These are phyloP conservation scores for Zygoascus hellenicus DNA, from an alignment of 1,139 yeast genomes.

Conservation along the genomic window DNA sequence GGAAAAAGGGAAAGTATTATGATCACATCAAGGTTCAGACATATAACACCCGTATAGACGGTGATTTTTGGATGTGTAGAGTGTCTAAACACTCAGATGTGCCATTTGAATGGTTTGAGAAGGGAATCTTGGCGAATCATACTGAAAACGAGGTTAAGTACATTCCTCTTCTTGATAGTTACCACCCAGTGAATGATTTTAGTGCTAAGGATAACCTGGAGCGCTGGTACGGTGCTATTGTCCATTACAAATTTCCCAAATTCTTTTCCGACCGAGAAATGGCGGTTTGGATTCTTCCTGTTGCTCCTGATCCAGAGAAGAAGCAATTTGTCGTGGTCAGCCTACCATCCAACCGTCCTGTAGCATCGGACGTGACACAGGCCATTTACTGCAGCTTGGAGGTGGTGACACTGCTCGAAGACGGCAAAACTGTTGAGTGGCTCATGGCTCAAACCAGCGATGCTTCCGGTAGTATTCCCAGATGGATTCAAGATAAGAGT, in stretches of 20 bases:
- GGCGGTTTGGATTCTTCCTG: slow-evolving; percentile 51
- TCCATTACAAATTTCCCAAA: slow-evolving; percentile 47
- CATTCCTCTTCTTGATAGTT: slow-evolving; percentile 35
- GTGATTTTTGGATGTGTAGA: slow-evolving; percentile 45
- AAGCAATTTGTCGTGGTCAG: slow-evolving; percentile 48
- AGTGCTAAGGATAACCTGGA: slow-evolving; percentile 20
- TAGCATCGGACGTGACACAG: slow-evolving; percentile 24
- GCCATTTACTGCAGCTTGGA: slow-evolving; percentile 56
- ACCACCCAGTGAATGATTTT: slow-evolving; percentile 16
- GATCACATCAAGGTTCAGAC: slow-evolving; percentile 33
- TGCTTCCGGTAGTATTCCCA: slow-evolving; percentile 63
- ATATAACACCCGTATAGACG: slow-evolving; percentile 33
- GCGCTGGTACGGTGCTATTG: slow-evolving; percentile 30
- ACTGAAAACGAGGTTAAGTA: slow-evolving; percentile 37
- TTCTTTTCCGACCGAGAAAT: slow-evolving; percentile 50
- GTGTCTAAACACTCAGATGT: slow-evolving; percentile 37
- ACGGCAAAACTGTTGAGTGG: slow-evolving; percentile 48
- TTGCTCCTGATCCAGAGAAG: slow-evolving; percentile 29
- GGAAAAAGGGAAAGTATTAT: slow-evolving; percentile 24
- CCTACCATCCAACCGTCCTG: slow-evolving; percentile 37
- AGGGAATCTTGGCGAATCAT: slow-evolving; percentile 32
- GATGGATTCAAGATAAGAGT: slow-evolving; percentile 52
- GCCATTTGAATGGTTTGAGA: slow-evolving; percentile 29
- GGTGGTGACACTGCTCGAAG: slow-evolving; percentile 39
- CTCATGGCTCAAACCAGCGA: slow-evolving; percentile 57